These are phyloP conservation scores for Isabelozyma heimii DNA, from an alignment of 805 yeast genomes.

Conservation along the genomic window DNA sequence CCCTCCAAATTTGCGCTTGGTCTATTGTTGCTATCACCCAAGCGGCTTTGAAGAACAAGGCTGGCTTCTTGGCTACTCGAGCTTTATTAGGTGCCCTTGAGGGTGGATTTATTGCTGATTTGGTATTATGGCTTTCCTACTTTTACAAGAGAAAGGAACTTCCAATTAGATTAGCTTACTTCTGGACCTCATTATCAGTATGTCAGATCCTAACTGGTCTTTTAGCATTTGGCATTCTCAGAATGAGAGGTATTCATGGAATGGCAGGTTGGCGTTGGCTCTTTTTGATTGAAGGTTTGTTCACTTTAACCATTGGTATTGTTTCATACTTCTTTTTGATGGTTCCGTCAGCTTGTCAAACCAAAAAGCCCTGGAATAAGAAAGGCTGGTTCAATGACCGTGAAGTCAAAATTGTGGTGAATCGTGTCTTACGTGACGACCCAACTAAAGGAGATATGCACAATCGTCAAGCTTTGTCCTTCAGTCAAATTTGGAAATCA, in stretches of 20 bases:
- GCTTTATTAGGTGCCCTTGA: constrained; percentile 56
- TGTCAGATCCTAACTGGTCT: constrained; percentile 31
- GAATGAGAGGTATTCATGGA: constrained; percentile 44
- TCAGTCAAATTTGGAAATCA: constrained; percentile 36
- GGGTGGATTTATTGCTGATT: constrained; percentile 71
- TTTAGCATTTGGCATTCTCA: constrained; percentile 51
- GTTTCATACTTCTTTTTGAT: constrained; percentile 34
- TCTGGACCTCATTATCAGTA: constrained; percentile 54
- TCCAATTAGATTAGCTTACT: constrained; percentile 52
- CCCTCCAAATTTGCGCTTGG: constrained; percentile 57
- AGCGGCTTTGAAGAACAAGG: constrained; percentile 37
- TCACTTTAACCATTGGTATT: constrained; percentile 53
- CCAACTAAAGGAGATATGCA: constrained; percentile 63
- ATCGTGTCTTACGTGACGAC: constrained; percentile 59
- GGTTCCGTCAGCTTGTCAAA: constrained; percentile 54
- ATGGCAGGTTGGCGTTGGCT: constrained; percentile 62
- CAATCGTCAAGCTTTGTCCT: constrained; percentile 52
- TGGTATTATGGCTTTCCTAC: constrained; percentile 61
- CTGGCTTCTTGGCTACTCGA: constrained; percentile 48
- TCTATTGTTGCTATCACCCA: constrained; percentile 54
- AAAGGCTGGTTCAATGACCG: constrained; percentile 49
- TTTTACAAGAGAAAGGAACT: constrained; percentile 61
- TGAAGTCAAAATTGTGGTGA: constrained; percentile 57
- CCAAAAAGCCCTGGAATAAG: constrained; percentile 44
- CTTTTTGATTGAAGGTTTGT: constrained; percentile 57